Base-by-base conservation (phyloP, 345 rosid species). In the Eucalyptus viminalis region DNA sequence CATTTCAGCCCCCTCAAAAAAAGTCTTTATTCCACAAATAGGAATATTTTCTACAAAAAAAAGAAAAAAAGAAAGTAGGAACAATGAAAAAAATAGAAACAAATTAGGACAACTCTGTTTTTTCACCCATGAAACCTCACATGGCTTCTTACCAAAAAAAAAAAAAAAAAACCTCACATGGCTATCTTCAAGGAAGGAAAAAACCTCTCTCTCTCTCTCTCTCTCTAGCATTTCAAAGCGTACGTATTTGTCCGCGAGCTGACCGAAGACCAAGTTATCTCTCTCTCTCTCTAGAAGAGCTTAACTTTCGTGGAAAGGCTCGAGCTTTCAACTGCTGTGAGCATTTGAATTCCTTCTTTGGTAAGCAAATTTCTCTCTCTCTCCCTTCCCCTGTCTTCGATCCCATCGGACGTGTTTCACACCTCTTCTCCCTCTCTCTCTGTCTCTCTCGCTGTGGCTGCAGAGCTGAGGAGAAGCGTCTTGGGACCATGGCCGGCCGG, bases 401-500 rank as follows among this genome's bases (percentile, higher is more conserved):
- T 76, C 43, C 83, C 83, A 76, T 76, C 27, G 83, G 47, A 21
- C 5, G 47, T 37, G 45, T 40, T 21, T 19, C 7, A 37, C 47
- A 3, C 43, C 1, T 76, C 25, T 37, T 37, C 13, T 69, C 43
- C 11, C 12, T 69, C 43, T 67, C 11, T 67, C 6, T 34, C 80
- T 34, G 7, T 72, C 80, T 69, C 45, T 34, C 44, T 31, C 81
- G 49, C 88, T 86, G 51, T 49, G 72, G 54, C 49, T 76, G 83
- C 83, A 76, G 83, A 76, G 83, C 83, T 76, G 83, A 76, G 83
- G 43, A 5, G 47, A 37, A 76, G 45, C 47, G 43, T 76, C 47
- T 76, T 76, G 47, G 47, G 14, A 11, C 83, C 47, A 97, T 97
- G 99, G 99, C 98, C 89, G 94, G 96, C 89, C 97, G 97, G 54